Evolutionary conservation across 2,329 filamentous ascomycete genomes (phyloP).

Genomic region (Akanthomyces dipterigenus): DNA sequence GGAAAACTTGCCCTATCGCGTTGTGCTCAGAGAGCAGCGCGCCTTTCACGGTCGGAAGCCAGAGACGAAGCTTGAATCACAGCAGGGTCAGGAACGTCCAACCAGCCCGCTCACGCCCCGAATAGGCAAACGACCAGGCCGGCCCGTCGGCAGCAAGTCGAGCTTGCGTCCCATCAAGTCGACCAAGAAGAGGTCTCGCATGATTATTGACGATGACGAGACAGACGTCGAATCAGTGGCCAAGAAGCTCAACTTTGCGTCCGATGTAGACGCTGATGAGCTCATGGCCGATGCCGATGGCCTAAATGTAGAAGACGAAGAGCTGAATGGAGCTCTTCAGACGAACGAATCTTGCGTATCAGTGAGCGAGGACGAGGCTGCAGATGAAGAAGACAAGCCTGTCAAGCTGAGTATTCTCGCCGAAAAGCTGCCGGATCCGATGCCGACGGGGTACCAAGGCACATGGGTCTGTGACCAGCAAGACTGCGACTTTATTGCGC

Average conservation of each 20-base stretch:
- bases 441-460: constrained; percentile 49
- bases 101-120: constrained; percentile 13
- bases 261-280: constrained; percentile 23
- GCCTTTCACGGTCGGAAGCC: constrained; percentile 6
- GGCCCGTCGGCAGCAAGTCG: constrained; percentile 38
- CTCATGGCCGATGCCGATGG: constrained; percentile 24
- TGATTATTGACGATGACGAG: constrained; percentile 33
- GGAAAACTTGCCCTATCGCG: constrained; percentile 23
- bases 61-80: neutral
- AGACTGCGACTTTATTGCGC: constrained; percentile 58
- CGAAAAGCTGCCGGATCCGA: constrained; percentile 42
- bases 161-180: constrained; percentile 34
- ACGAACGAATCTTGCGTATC: neutral
- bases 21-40: constrained; percentile 19
- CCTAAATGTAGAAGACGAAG: constrained; percentile 13
- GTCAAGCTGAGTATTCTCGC: constrained; percentile 41
- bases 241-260: neutral
- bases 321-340: neutral
- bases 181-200: constrained; percentile 38
- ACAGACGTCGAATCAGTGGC: constrained; percentile 25
- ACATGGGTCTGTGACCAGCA: constrained; percentile 62
- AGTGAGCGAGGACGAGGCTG: constrained; percentile 11
- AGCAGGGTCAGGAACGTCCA: constrained; percentile 3
- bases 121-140: constrained; percentile 28
- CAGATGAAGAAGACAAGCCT: constrained; percentile 22